Evolutionary conservation across 1,284 basidiomycete species (phyloP).

Genomic region (Boletus hoseneyae): DNA sequence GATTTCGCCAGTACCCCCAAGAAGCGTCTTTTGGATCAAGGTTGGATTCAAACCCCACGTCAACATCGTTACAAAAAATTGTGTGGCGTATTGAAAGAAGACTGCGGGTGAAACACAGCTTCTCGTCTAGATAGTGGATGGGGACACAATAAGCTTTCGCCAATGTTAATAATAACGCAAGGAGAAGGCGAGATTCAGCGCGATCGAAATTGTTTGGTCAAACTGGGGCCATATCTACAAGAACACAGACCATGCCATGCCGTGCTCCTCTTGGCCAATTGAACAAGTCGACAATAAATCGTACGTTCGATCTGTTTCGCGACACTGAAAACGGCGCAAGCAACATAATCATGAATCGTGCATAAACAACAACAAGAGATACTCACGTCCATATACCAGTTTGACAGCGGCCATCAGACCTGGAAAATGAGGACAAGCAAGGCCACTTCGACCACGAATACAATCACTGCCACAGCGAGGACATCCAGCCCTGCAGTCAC

Average conservation of each 20-base stretch:
- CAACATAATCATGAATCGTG: no score
- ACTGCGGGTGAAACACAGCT: background rate
- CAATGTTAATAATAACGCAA: constrained; percentile 5
- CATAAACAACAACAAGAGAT: no score
- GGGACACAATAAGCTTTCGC: background rate
- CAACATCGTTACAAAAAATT: background rate
- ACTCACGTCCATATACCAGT: background rate
- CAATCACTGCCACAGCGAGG: constrained; percentile 56
- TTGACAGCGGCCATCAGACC: constrained; percentile 22
- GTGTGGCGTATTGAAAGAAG: background rate
- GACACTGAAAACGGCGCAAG: background rate
- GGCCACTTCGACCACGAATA: constrained; percentile 61
- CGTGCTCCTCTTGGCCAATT: constrained; percentile 9
- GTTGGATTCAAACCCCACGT: no score
- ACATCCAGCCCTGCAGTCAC: constrained; percentile 78
- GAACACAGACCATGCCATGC: constrained; percentile 1
- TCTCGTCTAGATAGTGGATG: no score
- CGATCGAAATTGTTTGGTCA: no score
- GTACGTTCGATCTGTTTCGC: constrained; percentile 3
- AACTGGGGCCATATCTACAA: background rate
- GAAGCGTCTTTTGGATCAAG: no score
- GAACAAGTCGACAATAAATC: constrained; percentile 17
- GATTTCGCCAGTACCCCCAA: background rate
- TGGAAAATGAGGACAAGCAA: constrained; percentile 58
- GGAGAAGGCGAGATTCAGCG: background rate